Evolutionary conservation across 805 yeast genomes (phyloP).

Genomic region (Zygotorulaspora chibaensis): DNA sequence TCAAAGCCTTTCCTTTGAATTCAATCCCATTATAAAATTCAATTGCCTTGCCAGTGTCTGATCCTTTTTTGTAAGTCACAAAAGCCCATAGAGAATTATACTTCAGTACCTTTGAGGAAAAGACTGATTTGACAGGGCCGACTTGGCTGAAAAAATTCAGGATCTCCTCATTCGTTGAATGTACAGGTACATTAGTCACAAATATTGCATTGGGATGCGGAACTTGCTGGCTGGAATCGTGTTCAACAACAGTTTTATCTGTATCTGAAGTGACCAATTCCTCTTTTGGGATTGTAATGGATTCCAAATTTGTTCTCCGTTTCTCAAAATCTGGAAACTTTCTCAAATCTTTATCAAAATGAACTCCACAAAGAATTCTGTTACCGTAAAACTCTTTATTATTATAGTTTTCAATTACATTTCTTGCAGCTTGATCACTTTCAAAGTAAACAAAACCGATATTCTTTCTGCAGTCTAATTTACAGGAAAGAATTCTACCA

Average conservation of each 20-base stretch:
- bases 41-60: conserved; percentile 38
- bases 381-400: conserved; percentile 30
- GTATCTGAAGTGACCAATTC: conserved; percentile 10
- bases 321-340: conserved; percentile 33
- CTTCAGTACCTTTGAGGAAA: conserved; percentile 26
- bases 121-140: conserved; percentile 37
- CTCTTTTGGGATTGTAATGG: conserved; percentile 26
- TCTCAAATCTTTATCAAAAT: conserved; percentile 37
- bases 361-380: conserved; percentile 39
- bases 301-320: conserved; percentile 25
- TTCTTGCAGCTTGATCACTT: conserved; percentile 32
- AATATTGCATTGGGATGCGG: conserved; percentile 35
- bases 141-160: conserved; percentile 28
- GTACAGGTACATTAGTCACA: conserved; percentile 34
- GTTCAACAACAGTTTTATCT: conserved; percentile 5
- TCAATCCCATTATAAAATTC: conserved; percentile 28
- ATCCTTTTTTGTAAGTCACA: conserved; percentile 39
- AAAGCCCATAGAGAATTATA: conserved; percentile 37
- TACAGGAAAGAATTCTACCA: conserved; percentile 45
- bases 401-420: conserved; percentile 35
- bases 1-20: conserved; percentile 28
- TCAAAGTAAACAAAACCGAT: conserved; percentile 42
- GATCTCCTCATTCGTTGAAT: conserved; percentile 30
- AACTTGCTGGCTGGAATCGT: conserved; percentile 3
- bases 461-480: conserved; percentile 36